phyloP scores from a whole-genome alignment of 805 yeast genomes.

The Ogataea ganodermae region DNA sequence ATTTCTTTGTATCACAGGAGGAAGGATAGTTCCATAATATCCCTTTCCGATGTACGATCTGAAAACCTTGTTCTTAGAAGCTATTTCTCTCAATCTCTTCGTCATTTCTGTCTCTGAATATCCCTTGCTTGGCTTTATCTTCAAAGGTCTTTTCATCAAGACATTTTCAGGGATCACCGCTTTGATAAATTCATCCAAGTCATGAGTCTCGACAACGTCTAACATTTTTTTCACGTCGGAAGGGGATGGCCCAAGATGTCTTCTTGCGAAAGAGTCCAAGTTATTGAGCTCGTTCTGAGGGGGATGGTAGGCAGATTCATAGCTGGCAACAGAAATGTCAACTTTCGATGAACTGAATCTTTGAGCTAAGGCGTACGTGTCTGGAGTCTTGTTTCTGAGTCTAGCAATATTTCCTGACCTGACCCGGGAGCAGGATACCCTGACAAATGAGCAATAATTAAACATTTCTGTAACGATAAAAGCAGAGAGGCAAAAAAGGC shows the following conservation, averaged over 20 bases:
- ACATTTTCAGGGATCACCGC: constrained; percentile 79
- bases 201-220: constrained; percentile 57
- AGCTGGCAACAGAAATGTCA: constrained; percentile 57
- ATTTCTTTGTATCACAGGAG: constrained; percentile 92
- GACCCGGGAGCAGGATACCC: not conserved
- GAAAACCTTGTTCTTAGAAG: constrained; percentile 70
- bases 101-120: constrained; percentile 82
- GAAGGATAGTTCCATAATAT: constrained; percentile 85
- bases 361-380: not conserved
- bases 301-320: constrained; percentile 49
- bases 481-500: too few species aligned
- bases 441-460: too few species aligned
- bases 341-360: constrained; percentile 37
- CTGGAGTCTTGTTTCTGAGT: not conserved
- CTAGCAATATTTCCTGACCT: not conserved
- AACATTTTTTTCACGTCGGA: constrained; percentile 68
- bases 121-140: constrained; percentile 70
- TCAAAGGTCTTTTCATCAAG: constrained; percentile 64
- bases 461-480: too few species aligned
- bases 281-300: constrained; percentile 26
- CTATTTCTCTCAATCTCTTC: constrained; percentile 64
- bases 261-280: constrained; percentile 82
- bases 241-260: constrained; percentile 86
- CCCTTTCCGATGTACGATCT: constrained; percentile 91
- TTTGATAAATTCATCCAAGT: constrained; percentile 68